Evolutionary conservation across 257 asterid species (phyloP), one percentile per base, ranked within the genome.

Genomic region (Sherardia arvensis): DNA sequence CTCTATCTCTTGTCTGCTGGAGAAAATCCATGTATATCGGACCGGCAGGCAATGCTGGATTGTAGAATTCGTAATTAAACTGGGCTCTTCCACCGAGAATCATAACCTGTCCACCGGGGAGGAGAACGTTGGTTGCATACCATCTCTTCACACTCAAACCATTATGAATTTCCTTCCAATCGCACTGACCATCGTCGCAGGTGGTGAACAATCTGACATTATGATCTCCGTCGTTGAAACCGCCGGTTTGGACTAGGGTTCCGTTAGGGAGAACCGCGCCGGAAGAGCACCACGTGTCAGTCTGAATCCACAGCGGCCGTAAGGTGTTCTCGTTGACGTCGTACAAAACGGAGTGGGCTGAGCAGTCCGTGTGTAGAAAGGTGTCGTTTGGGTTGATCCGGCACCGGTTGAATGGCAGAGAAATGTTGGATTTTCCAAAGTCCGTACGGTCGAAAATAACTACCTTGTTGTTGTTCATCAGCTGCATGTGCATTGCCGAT

Each of bases 401-500:
- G 63, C 95, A 87, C 4, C 62, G 74, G 1, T 79, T 78, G 5
- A 23, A 21, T 0, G 89, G 84, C 17, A 90, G 78, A 29, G 94
- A 74, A 61, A 87, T 53, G 71, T 83, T 87, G 7, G 95, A 90
- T 0, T 74, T 64, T 17, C 97, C 97, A 54, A 83, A 83, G 36
- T 83, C 91, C 0, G 97, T 87, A 34, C 95, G 72, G 58, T 89
- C 97, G 27, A 73, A 86, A 8, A 84, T 80, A 49, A 84, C 77
- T 21, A 89, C 81, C 36, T 73, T 81, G 83, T 89, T 76, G 73
- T 81, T 80, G 32, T 66, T 71, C 14, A 89, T 73, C 30, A 89
- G 91, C 61, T 86, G 91, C 96, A 89, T 84, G 62, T 89, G 96
- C 96, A 89, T 89, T 8, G 96, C 86, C 0, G 91, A 84, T 33